Evolutionary conservation across 352 stramenopile genomes (phyloP), one percentile per base, ranked within the genome.

Genomic region (Blastocystis sp.): DNA sequence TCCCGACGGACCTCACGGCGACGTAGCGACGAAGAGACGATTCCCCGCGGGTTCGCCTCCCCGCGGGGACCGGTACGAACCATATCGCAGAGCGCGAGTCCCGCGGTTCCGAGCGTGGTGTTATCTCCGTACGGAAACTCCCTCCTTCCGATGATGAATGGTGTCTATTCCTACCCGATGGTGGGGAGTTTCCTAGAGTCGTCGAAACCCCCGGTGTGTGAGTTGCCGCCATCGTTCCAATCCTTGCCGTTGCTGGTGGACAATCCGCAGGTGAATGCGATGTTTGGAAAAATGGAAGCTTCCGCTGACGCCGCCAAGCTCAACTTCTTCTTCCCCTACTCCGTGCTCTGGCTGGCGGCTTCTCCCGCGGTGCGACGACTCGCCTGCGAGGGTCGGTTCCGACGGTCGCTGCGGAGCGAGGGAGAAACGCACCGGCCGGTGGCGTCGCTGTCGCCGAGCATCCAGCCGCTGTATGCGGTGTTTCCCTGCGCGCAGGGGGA

Each of bases 271-370:
- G 69, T 81, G 42, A 40, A 40, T 27, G 40, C 27, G 7, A 32
- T 81, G 44, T 81, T 44, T n/a, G 44, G 32, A 21, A 48, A 44
- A 59, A 81, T 81, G 46, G 69, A 81, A 59, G 18, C 63, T 29
- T 3, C 69, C 46, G 53, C 69, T 16, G 69, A 81, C 27, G 21
- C 48, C 11, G 21, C 63, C 29, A 54, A 64, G 24, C 54, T 81
- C 42, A 81, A 81, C 32, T 81, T 64, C 48, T 64, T 81, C 18
- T 81, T 81, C 27, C 29, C 44, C 24, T 81, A 81, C 53, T 48
- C 48, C 16, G 46, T 81, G 3, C 42, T 81, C 6, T 81, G 69
- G 69, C 9, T 81, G 6, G 29, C 56, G 8, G 46, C 69, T 11
- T 81, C 69, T 7, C 9, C 29, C n/a, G 24, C 14, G 21, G 16